These are phyloP conservation scores for Ganoderma lingzhi DNA, from an alignment of 1,284 basidiomycete species.

Conservation along the genomic window DNA sequence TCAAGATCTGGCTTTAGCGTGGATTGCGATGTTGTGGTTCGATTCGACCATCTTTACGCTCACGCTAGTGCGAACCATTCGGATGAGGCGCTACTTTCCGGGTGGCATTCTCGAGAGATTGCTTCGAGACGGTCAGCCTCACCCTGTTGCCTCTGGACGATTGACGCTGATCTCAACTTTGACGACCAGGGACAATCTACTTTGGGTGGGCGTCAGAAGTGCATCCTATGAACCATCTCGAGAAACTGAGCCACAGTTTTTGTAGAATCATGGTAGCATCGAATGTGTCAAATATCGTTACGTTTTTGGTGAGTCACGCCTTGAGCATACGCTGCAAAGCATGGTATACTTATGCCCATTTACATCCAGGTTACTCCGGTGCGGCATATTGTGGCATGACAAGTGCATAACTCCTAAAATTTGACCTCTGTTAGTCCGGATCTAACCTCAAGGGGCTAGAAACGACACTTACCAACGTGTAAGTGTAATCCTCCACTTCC, in stretches of 20 bases:
- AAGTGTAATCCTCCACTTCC: constrained; percentile 10
- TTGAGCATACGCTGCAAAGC: not conserved
- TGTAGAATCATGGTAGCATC: constrained; percentile 33
- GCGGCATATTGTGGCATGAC: not conserved
- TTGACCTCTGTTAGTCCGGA: constrained; percentile 8
- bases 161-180: not conserved
- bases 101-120: constrained; percentile 28
- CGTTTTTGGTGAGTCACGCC: constrained; percentile 31
- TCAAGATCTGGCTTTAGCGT: constrained; percentile 26
- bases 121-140: constrained; percentile 31
- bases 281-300: constrained; percentile 36
- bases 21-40: constrained; percentile 31
- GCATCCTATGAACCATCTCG: not conserved
- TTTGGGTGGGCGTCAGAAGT: constrained; percentile 9
- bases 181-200: constrained; percentile 16
- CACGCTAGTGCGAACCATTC: constrained; percentile 26
- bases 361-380: constrained; percentile 20
- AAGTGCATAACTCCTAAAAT: not conserved
- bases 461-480: constrained; percentile 37
- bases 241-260: not conserved
- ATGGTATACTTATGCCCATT: not conserved
- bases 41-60: constrained; percentile 30
- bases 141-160: too few relatives aligned
- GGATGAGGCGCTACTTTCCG: constrained; percentile 22
- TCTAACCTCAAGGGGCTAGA: constrained; percentile 29